Evolutionary conservation across 2,329 filamentous ascomycete genomes (phyloP), one percentile per base, ranked within the genome.

Genomic region (Penicillium crustosum): DNA sequence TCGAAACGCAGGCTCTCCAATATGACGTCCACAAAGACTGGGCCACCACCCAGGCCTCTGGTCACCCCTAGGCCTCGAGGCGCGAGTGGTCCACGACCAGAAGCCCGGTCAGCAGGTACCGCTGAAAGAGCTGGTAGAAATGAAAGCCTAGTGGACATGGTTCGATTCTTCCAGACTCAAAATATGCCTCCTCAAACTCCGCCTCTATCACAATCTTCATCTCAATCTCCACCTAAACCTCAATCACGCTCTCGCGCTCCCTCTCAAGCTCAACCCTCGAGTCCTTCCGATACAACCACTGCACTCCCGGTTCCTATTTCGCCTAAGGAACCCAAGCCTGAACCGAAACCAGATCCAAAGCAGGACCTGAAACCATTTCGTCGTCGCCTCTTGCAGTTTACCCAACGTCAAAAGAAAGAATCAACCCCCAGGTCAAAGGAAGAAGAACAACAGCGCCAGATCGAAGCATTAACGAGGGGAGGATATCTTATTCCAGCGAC

Each of bases 101-200:
- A 65, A 41, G 70, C 71, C 41, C 69, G 71, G 55, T 70, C 69
- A 21, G 70, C 71, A 17, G 71, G 70, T 13, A 68, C 68, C 33
- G 69, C 69, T n/a, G 66, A 69, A 53, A 63, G 64, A 54, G 62
- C 62, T 42, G 62, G 65, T 50, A 68, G 66, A 39, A 72, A 66
- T 53, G 73, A 76, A 42, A 69, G 67, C 51, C 58, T 75, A 27
- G 64, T 69, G 31, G 74, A 76, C 44, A 66, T 76, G 13, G 67
- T 75, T 42, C 70, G 66, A 41, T 74, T 75, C 60, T 73, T 76
- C 39, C 73, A 75, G 51, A 62, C 66, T 6, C 68, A 69, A 48
- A 67, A 68, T 50, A 54, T 55, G 19, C 58, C 70, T 6, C 53
- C 64, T 15, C 27, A 35, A 12, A 15, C 23, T 43, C 53, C 36